These are phyloP conservation scores for Isabelozyma gotoi DNA, from an alignment of 805 yeast genomes.

Conservation along the genomic window DNA sequence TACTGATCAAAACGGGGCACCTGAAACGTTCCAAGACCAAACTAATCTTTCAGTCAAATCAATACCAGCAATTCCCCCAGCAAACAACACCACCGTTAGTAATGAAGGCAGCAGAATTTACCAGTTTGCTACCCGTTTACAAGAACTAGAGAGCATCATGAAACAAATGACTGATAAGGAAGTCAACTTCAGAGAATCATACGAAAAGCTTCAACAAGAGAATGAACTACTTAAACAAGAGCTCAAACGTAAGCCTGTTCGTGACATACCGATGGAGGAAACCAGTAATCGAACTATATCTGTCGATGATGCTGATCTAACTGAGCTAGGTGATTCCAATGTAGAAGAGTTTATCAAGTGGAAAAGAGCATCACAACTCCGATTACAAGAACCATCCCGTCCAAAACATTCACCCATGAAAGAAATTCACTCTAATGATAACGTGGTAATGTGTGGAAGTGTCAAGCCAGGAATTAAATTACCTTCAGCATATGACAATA, in stretches of 20 bases:
- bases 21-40: neutral
- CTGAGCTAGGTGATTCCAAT: slow-evolving; percentile 18
- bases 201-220: slow-evolving; percentile 15
- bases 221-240: slow-evolving; percentile 10
- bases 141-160: slow-evolving; percentile 13
- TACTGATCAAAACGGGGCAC: slow-evolving; percentile 11
- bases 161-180: slow-evolving; percentile 8
- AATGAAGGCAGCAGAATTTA: neutral
- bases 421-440: slow-evolving; percentile 2
- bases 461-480: slow-evolving; percentile 33
- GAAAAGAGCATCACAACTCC: slow-evolving; percentile 39
- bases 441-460: slow-evolving; percentile 22
- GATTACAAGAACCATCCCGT: slow-evolving; percentile 12
- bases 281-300: slow-evolving; percentile 11
- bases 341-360: slow-evolving; percentile 26
- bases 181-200: slow-evolving; percentile 6
- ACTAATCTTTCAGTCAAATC: neutral
- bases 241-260: slow-evolving; percentile 4
- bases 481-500: slow-evolving; percentile 35
- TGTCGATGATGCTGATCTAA: slow-evolving; percentile 20
- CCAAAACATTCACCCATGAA: slow-evolving; percentile 7
- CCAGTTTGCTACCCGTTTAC: slow-evolving; percentile 4
- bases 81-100: neutral
- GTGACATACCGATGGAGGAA: neutral
- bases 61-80: neutral